Percentiles rank a stretch among this genome's conserved stretches.
phyloP scores from a whole-genome alignment of 352 stramenopile genomes.

The Phytopythium boreale region DNA sequence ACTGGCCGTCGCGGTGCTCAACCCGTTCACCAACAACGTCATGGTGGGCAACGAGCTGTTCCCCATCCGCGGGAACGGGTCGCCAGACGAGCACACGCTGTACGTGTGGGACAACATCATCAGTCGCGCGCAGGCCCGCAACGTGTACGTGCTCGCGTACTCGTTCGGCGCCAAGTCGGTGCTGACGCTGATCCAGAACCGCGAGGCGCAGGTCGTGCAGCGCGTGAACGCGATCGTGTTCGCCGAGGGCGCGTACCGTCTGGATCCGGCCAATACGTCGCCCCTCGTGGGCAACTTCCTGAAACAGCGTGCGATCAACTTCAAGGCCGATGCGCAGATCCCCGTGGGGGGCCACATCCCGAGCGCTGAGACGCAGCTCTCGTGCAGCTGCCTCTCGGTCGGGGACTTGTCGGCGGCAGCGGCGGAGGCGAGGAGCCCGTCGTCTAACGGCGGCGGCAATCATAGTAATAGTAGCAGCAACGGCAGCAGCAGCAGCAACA shows the following conservation, averaged over 20 bases:
- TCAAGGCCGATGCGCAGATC: slow-evolving; percentile 53
- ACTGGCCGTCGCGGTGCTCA: slow-evolving; percentile 62
- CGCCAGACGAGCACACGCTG: slow-evolving; percentile 63
- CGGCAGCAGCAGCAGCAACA: slow-evolving; percentile 60
- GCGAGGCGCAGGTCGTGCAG: slow-evolving; percentile 50
- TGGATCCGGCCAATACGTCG: slow-evolving; percentile 48
- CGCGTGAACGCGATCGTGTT: slow-evolving; percentile 65
- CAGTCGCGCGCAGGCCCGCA: slow-evolving; percentile 47
- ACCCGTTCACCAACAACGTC: slow-evolving; percentile 74
- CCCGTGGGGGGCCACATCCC: slow-evolving; percentile 47
- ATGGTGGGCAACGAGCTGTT: slow-evolving; percentile 50
- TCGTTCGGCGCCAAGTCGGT: slow-evolving; percentile 70
- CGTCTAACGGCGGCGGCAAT: slow-evolving; percentile 12
- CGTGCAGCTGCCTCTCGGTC: slow-evolving; percentile 64
- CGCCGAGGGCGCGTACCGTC: slow-evolving; percentile 56
- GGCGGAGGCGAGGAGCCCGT: slow-evolving; percentile 5
- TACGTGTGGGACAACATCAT: slow-evolving; percentile 82
- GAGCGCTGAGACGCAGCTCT: slow-evolving; percentile 50
- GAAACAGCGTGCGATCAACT: slow-evolving; percentile 66
- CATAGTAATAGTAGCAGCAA: slow-evolving; percentile 22
- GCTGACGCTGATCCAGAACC: slow-evolving; percentile 60
- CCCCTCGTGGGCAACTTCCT: slow-evolving; percentile 60
- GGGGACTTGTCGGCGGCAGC: slow-evolving; percentile 35
- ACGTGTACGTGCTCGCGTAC: slow-evolving; percentile 67
- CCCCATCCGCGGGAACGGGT: slow-evolving; percentile 56